phyloP scores from a whole-genome alignment of 164 flowering plant genomes.

The Amborella trichopoda region DNA sequence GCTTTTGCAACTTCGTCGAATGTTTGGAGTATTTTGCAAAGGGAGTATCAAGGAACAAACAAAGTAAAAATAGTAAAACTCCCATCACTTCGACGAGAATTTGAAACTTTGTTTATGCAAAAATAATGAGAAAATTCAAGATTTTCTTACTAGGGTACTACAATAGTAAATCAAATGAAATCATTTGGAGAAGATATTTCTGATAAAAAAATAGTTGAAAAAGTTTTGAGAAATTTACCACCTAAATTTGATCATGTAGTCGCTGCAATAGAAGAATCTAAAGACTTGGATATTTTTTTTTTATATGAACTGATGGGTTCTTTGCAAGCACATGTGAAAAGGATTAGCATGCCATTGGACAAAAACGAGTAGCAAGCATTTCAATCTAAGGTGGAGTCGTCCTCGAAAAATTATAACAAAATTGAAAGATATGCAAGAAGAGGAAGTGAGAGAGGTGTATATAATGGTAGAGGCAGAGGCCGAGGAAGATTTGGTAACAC shows the following conservation, averaged over 20 bases:
- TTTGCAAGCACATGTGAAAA: conserved; percentile 2
- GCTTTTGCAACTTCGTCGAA: not conserved
- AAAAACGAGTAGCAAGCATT: conserved; percentile 1
- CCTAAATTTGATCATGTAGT: conserved; percentile 8
- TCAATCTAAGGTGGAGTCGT: too few species aligned
- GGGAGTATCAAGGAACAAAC: not conserved
- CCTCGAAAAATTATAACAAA: not conserved
- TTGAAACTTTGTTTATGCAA: conserved; percentile 1
- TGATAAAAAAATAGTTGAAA: conserved; percentile 7
- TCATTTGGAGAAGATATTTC: not conserved
- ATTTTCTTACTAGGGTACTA: not conserved
- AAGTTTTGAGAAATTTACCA: conserved; percentile 3
- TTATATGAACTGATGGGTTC: conserved; percentile 6
- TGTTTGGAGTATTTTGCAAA: not conserved
- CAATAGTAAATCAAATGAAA: not conserved
- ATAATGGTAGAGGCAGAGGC: not conserved
- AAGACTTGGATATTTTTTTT: conserved; percentile 1
- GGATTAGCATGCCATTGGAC: not conserved
- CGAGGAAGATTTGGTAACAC: not conserved
- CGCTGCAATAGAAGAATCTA: conserved; percentile 1
- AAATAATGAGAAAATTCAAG: not conserved
- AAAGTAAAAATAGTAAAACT: not conserved
- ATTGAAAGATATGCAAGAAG: not conserved
- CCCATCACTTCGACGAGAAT: not conserved
- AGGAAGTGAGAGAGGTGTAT: not conserved